Evolutionary conservation across 2,329 filamentous ascomycete species (phyloP).

Genomic region (Phaeosphaeriaceae sp.): DNA sequence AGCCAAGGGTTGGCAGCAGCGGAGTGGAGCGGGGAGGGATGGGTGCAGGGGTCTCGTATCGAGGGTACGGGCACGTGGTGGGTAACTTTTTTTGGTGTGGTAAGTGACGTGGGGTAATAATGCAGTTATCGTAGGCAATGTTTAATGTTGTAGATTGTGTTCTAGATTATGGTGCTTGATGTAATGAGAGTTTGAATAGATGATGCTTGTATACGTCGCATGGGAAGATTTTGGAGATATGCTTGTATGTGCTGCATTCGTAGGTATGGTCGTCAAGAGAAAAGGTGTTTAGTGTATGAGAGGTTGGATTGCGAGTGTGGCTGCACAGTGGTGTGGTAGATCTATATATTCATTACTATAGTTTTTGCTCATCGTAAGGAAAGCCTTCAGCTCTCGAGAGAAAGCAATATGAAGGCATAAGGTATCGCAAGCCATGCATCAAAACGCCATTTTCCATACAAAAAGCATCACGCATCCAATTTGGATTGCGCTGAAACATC

Average conservation of each 20-base stretch:
- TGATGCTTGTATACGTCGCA: background rate
- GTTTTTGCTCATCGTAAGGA: conserved; percentile 6
- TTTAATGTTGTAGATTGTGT: background rate
- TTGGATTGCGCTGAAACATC: conserved; percentile 3
- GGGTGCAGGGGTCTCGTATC: background rate
- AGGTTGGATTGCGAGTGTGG: no score
- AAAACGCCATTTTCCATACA: conserved; percentile 20
- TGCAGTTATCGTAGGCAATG: background rate
- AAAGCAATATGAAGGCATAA: conserved; percentile 14
- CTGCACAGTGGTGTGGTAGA: no score
- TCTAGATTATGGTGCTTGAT: background rate
- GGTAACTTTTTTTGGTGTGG: background rate
- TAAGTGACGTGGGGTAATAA: background rate
- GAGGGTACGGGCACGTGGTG: background rate
- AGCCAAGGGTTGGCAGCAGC: conserved; percentile 22
- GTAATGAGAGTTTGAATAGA: background rate
- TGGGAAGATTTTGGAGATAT: background rate
- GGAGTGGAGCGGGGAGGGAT: conserved; percentile 32
- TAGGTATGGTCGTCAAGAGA: no score
- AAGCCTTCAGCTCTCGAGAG: conserved; percentile 16
- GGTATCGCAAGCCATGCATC: conserved; percentile 27
- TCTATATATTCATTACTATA: conserved; percentile 17
- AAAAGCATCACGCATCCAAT: background rate
- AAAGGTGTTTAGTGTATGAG: no score
- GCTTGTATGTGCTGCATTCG: background rate